Conservation (phyloP, 2,329 filamentous ascomycete genomes). For the Phyllosticta citrichinensis region DNA sequence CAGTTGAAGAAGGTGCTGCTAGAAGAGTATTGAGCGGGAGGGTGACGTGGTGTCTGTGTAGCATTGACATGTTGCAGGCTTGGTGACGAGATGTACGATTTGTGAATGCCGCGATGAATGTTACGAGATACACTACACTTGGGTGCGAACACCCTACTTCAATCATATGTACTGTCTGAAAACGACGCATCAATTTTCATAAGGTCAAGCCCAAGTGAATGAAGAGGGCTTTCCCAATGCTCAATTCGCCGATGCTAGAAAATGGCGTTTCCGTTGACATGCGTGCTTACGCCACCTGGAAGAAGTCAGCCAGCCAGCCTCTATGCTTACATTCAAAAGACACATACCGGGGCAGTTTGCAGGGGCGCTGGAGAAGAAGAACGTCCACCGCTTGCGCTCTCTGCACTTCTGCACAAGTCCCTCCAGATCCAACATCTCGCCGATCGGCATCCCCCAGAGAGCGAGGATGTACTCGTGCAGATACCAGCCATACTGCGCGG, state of each 20-base stretch:
- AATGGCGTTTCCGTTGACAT: neutral
- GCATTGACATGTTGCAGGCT: neutral
- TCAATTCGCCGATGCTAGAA: neutral
- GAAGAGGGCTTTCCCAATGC: neutral
- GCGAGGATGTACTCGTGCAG: slow-evolving; percentile 29
- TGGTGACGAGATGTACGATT: neutral
- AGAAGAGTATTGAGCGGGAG: slow-evolving; percentile 35
- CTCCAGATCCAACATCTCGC: slow-evolving; percentile 38
- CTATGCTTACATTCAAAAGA: neutral
- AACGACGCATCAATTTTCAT: neutral
- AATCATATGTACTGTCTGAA: neutral
- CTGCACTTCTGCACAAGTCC: slow-evolving; percentile 46
- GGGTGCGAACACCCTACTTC: neutral
- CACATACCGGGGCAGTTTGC: slow-evolving; percentile 45
- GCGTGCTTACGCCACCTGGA: neutral
- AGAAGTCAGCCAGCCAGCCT: neutral
- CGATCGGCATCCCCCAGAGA: slow-evolving; percentile 29
- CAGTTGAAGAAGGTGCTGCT: slow-evolving; percentile 61
- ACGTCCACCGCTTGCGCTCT: slow-evolving; percentile 46
- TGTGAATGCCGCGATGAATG: neutral
- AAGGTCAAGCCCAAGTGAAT: neutral
- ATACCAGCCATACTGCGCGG: slow-evolving; percentile 37
- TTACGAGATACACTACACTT: neutral
- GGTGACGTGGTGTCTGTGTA: neutral
- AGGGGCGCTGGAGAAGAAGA: slow-evolving; percentile 52